phyloP scores from a whole-genome alignment of 2,329 filamentous ascomycete species.

The Piedraia hortae region DNA sequence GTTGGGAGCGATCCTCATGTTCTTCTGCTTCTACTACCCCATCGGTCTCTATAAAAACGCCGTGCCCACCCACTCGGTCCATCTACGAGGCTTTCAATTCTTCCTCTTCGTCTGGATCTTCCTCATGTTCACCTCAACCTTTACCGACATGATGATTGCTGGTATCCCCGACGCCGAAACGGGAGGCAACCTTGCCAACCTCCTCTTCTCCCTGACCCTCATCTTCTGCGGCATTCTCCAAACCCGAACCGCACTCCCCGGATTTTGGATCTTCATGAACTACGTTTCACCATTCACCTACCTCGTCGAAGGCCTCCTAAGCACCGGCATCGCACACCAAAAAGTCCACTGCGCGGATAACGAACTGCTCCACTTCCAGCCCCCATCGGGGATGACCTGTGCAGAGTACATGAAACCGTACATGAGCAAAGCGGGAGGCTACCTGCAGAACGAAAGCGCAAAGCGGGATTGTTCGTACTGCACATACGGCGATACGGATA shows the following conservation, averaged over 20 bases:
- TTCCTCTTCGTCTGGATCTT: slow-evolving; percentile 52
- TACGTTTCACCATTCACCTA: slow-evolving; percentile 57
- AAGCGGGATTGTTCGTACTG: slow-evolving; percentile 16
- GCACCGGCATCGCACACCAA: slow-evolving; percentile 40
- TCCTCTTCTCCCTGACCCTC: slow-evolving; percentile 44
- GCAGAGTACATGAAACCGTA: slow-evolving; percentile 14
- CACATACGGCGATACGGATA: slow-evolving; percentile 16
- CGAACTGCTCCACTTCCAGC: slow-evolving; percentile 41
- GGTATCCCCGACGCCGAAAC: slow-evolving; percentile 48
- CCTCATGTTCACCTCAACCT: slow-evolving; percentile 43
- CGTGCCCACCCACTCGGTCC: slow-evolving; percentile 27
- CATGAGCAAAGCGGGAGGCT: slow-evolving; percentile 10
- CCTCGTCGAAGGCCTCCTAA: slow-evolving; percentile 43
- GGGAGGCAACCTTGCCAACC: slow-evolving; percentile 46
- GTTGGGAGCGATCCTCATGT: slow-evolving; percentile 49
- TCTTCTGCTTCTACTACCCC: slow-evolving; percentile 63
- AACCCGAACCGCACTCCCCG: slow-evolving; percentile 30
- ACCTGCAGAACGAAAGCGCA: slow-evolving; percentile 11
- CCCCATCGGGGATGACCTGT: slow-evolving; percentile 23
- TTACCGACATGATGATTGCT: slow-evolving; percentile 51
- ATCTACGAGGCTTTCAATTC: slow-evolving; percentile 48
- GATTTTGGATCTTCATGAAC: slow-evolving; percentile 62
- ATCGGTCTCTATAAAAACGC: slow-evolving; percentile 52
- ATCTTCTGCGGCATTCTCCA: slow-evolving; percentile 48
- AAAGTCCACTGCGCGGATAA: slow-evolving; percentile 36